Percentiles rank a stretch among this genome's conserved stretches.
These are phyloP conservation scores for Adansonia digitata DNA, from an alignment of 345 rosid species.

Conservation along the genomic window DNA sequence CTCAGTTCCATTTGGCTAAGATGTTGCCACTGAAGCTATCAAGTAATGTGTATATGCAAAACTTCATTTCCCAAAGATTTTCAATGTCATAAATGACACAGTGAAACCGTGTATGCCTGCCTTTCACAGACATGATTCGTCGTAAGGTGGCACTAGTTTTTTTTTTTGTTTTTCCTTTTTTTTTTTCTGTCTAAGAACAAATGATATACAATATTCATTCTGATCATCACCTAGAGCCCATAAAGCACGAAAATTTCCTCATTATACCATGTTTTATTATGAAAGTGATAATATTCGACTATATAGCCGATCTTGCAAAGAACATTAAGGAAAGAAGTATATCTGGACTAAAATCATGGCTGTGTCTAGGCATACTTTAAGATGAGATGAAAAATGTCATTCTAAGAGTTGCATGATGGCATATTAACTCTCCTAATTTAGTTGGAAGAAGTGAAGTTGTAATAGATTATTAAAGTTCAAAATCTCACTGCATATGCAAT, in stretches of 20 bases:
- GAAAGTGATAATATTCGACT: background rate
- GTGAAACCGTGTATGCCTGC: background rate
- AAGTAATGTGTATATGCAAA: background rate
- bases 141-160: background rate
- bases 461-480: conserved; percentile 3
- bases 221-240: background rate
- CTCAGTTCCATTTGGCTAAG: background rate
- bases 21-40: background rate
- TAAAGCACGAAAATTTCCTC: background rate
- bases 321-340: background rate
- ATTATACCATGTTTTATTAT: background rate
- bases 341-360: background rate
- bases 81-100: background rate
- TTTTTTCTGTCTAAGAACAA: background rate
- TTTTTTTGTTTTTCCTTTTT: no score
- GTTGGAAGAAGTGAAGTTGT: background rate
- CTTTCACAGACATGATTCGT: background rate
- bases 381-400: background rate
- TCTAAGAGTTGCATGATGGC: conserved; percentile 1
- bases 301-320: background rate
- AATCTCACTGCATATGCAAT: conserved; percentile 80
- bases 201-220: background rate
- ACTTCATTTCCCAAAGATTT: background rate
- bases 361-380: background rate
- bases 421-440: background rate